Conservation (phyloP, 129 eudicot species). For the Lonicera japonica region DNA sequence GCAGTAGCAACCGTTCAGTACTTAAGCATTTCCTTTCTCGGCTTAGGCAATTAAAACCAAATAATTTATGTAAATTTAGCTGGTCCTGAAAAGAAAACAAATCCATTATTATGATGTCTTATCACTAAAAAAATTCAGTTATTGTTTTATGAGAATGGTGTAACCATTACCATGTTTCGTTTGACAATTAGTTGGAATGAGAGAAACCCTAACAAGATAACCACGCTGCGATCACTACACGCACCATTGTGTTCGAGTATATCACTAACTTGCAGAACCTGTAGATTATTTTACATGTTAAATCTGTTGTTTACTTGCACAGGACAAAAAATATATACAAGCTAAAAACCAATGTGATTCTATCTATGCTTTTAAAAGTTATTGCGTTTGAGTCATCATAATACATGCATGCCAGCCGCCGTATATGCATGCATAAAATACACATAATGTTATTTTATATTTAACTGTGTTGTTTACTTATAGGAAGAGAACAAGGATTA, state of each 20-base stretch:
- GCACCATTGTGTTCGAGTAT: slow-evolving; percentile 86
- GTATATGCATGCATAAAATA: too few species aligned
- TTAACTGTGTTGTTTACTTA: too few species aligned
- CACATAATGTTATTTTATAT: too few species aligned
- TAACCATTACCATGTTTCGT: slow-evolving; percentile 54
- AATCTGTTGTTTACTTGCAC: too few species aligned
- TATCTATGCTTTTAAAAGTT: too few species aligned
- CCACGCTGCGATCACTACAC: slow-evolving; percentile 66
- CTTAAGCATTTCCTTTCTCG: slow-evolving; percentile 43
- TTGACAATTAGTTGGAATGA: slow-evolving; percentile 70
- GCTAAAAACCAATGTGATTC: too few species aligned
- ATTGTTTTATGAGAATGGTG: neutral
- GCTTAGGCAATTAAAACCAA: slow-evolving; percentile 52
- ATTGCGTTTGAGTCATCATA: too few species aligned
- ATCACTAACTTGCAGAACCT: slow-evolving; percentile 94
- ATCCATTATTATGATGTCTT: slow-evolving; percentile 5
- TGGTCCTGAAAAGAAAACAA: slow-evolving; percentile 49
- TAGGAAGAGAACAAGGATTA: too few species aligned
- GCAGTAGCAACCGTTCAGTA: slow-evolving; percentile 29
- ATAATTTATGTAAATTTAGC: slow-evolving; percentile 74
- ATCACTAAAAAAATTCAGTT: neutral
- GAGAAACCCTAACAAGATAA: slow-evolving; percentile 79
- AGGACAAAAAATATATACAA: too few species aligned
- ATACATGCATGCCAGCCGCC: too few species aligned
- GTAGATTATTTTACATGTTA: neutral